These are phyloP conservation scores for Actinidia arguta DNA, from an alignment of 179 eudicot species.

Conservation along the genomic window DNA sequence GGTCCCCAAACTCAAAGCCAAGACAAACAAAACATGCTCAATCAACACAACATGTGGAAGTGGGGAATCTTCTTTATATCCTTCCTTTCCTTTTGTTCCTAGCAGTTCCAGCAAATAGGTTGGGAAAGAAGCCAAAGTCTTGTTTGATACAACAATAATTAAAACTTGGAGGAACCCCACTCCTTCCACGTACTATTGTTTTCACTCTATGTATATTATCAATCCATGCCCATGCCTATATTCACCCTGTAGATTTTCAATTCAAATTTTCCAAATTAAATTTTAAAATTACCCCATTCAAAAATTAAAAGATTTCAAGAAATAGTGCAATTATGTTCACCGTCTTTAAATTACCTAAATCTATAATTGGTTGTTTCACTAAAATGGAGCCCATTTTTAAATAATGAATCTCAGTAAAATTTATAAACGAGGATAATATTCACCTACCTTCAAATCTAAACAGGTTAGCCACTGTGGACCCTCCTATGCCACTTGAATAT, in stretches of 20 bases:
- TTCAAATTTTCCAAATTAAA: too few relatives aligned
- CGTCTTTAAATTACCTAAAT: too few relatives aligned
- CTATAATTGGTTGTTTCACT: too few relatives aligned
- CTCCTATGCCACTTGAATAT: too few relatives aligned
- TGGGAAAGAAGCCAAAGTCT: neutral
- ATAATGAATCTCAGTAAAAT: too few relatives aligned
- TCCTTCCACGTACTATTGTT: slow-evolving; percentile 26
- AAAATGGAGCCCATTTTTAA: too few relatives aligned
- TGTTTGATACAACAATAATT: slow-evolving; percentile 19
- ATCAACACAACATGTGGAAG: slow-evolving; percentile 37
- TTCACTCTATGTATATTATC: neutral
- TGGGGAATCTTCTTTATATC: slow-evolving; percentile 40
- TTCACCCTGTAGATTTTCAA: neutral
- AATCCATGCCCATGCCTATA: slow-evolving; percentile 16
- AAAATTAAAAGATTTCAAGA: too few relatives aligned
- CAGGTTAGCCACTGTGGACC: too few relatives aligned
- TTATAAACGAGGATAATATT: too few relatives aligned
- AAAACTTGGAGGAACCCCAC: slow-evolving; percentile 16
- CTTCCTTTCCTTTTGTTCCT: slow-evolving; percentile 32
- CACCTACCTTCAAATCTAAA: too few relatives aligned
- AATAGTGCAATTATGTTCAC: too few relatives aligned
- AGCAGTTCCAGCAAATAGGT: slow-evolving; percentile 33
- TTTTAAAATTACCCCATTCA: too few relatives aligned
- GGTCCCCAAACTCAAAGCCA: slow-evolving; percentile 29
- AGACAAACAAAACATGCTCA: slow-evolving; percentile 35